Evolutionary conservation across 2,329 filamentous ascomycete genomes (phyloP).

Genomic region (Venturiaceae sp.): DNA sequence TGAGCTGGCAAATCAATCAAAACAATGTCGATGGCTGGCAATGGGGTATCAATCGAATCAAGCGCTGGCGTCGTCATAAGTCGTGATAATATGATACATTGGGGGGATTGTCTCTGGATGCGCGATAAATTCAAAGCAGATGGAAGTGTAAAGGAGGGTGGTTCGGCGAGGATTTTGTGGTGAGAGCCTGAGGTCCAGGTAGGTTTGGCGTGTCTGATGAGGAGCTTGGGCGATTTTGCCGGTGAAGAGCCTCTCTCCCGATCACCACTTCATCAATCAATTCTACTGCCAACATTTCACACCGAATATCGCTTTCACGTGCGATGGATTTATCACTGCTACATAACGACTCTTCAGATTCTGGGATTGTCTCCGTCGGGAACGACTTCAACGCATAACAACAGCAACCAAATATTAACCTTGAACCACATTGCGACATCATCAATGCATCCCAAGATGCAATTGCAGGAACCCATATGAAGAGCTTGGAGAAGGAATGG

Average conservation of each 20-base stretch:
- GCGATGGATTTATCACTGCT: background rate
- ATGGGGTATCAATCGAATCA: background rate
- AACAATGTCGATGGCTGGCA: background rate
- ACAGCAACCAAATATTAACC: no score
- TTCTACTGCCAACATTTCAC: background rate
- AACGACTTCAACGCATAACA: no score
- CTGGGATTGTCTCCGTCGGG: background rate
- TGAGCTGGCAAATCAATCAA: background rate
- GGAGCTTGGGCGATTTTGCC: background rate
- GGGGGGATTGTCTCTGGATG: background rate
- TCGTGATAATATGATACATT: conserved; percentile 1
- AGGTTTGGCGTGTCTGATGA: background rate
- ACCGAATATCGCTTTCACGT: background rate
- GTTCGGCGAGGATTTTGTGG: background rate
- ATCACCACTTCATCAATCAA: background rate
- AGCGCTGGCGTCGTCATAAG: background rate
- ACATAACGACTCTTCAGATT: background rate
- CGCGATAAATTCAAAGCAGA: background rate
- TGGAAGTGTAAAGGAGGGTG: background rate
- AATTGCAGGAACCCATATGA: background rate
- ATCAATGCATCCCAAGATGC: background rate
- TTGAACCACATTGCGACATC: no score
- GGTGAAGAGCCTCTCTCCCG: background rate
- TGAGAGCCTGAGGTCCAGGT: background rate
- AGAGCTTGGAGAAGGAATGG: background rate